Evolutionary conservation across 148 eudicot genomes (phyloP), one percentile per base, ranked within the genome.

Genomic region (Persicaria maculosa): DNA sequence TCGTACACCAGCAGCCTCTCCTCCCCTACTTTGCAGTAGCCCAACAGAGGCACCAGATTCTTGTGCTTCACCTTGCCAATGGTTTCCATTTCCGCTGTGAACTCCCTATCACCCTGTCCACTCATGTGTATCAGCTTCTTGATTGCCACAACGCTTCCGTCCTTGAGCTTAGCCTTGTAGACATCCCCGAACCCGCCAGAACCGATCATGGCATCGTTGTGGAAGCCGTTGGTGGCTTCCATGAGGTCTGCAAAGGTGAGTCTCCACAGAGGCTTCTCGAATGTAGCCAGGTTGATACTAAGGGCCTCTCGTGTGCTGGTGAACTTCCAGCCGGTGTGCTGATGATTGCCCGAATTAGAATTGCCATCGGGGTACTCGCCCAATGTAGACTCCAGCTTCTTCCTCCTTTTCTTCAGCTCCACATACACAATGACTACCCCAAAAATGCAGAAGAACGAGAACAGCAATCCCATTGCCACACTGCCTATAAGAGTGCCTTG

Each of bases 171-270:
- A 31, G 98, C 98, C 79, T 80, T 86, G 85, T 91, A 94, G 6
- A 94, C 98, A 67, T 94, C 98, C 16, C 98, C 98, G 74, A 94
- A 94, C 44, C 98, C 98, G 0, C 98, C 98, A 0, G 90, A 89
- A 1, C 98, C 98, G 3, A 94, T 82, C 16, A 91, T 79, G 48
- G 80, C 83, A 17, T 90, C 90, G 17, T 86, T 80, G 73, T 90
- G 93, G 79, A 94, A 94, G 31, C 93, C 96, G n/a, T 91, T 90
- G 1, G 98, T 94, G 80, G 98, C 97, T 78, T 94, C 89, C 0
- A 94, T 80, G 58, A 94, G 98, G 75, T 94, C 97, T 0, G 90
- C 93, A 68, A 94, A 91, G 3, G 97, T 94, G 36, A 94, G 90
- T 83, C 87, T 94, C 54, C 86, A 75, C 6, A 94, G 88, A 9